Evolutionary conservation across 768 basidiomycete species (phyloP).

Genomic region (Lepiota venenata): DNA sequence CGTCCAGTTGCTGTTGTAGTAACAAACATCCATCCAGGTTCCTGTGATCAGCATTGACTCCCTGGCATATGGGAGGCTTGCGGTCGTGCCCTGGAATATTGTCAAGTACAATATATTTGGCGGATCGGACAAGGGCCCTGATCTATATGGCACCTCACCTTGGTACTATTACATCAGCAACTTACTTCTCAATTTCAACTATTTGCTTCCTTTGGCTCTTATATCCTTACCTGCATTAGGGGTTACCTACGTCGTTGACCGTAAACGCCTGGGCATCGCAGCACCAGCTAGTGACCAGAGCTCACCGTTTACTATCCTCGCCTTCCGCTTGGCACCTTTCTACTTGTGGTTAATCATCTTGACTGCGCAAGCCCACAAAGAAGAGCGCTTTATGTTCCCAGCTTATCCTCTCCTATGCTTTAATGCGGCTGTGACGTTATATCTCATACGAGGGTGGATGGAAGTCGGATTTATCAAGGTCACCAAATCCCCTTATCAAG

Average conservation of each 20-base stretch:
- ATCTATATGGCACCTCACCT: constrained; percentile 90
- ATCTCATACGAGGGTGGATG: constrained; percentile 82
- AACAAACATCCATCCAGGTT: constrained; percentile 43
- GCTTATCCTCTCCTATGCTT: constrained; percentile 89
- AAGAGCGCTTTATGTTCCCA: constrained; percentile 98
- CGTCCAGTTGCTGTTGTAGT: neutral
- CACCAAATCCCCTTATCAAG: constrained; percentile 84
- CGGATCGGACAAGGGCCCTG: constrained; percentile 74
- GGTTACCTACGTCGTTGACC: constrained; percentile 73
- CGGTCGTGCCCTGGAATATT: constrained; percentile 91
- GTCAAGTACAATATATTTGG: constrained; percentile 92
- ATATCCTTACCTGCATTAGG: constrained; percentile 74
- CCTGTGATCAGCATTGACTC: constrained; percentile 85
- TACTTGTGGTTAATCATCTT: constrained; percentile 90
- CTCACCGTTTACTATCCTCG: constrained; percentile 77
- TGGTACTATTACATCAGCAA: constrained; percentile 86
- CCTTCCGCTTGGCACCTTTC: constrained; percentile 77
- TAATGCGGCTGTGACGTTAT: constrained; percentile 89
- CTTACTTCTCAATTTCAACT: constrained; percentile 92
- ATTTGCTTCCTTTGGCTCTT: constrained; percentile 77
- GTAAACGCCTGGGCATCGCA: constrained; percentile 63
- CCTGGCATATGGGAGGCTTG: constrained; percentile 75
- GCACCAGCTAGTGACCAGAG: constrained; percentile 54
- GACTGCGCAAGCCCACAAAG: constrained; percentile 86
- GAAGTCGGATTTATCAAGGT: constrained; percentile 70